These are phyloP conservation scores for Hamigera avellanea DNA, from an alignment of 495 filamentous ascomycete species.

Conservation along the genomic window DNA sequence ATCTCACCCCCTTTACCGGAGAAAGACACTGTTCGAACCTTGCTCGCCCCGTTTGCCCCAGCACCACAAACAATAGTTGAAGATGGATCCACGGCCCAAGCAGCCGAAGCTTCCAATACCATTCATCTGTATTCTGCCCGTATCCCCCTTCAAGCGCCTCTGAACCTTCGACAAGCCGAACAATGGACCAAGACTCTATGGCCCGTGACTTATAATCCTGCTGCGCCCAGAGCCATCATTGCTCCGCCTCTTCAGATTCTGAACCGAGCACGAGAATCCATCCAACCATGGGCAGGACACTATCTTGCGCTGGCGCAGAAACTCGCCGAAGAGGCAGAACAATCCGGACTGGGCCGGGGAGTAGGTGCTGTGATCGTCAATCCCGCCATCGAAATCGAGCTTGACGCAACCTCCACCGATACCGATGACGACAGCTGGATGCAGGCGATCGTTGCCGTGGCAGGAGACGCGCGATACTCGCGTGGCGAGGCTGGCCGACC, in stretches of 20 bases:
- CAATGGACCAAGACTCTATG: slow-evolving; percentile 69
- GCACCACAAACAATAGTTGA: slow-evolving; percentile 10
- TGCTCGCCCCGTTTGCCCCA: slow-evolving; percentile 27
- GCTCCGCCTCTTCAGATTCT: slow-evolving; percentile 44
- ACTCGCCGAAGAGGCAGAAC: slow-evolving; percentile 45
- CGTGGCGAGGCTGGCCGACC: slow-evolving; percentile 30
- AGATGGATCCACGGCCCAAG: slow-evolving; percentile 1
- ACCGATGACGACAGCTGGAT: slow-evolving; percentile 19
- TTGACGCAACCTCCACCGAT: slow-evolving; percentile 14
- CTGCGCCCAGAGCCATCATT: slow-evolving; percentile 34
- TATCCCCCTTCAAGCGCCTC: slow-evolving; percentile 66
- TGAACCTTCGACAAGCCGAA: slow-evolving; percentile 60
- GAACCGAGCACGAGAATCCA: slow-evolving; percentile 42
- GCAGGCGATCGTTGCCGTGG: slow-evolving; percentile 52
- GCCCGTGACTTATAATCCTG: slow-evolving; percentile 84
- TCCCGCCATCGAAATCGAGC: slow-evolving; percentile 23
- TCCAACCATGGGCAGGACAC: slow-evolving; percentile 37
- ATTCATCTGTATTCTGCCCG: slow-evolving; percentile 35
- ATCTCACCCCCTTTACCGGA: slow-evolving; percentile 26
- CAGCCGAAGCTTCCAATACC: slow-evolving; percentile 12
- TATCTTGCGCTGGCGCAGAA: slow-evolving; percentile 60
- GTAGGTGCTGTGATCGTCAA: slow-evolving; percentile 81
- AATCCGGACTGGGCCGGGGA: slow-evolving; percentile 47
- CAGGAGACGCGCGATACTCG: slow-evolving; percentile 65
- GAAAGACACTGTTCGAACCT: slow-evolving; percentile 10